phyloP scores from a whole-genome alignment of 306 rosid genomes.

The peach (Prunus persica) region Prunus_persica_NCBIv2 NC_034013.1:9982501-9983000 shows the following conservation, averaged over 20 bases:
- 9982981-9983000: background rate
- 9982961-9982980: background rate
- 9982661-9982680: constrained; percentile 49
- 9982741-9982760: too few relatives aligned
- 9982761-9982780: too few relatives aligned
- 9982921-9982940: background rate
- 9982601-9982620: constrained; percentile 79
- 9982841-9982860: too few relatives aligned
- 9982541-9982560: constrained; percentile 66
- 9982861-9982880: too few relatives aligned
- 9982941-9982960: background rate
- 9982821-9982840: too few relatives aligned
- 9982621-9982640: constrained; percentile 50
- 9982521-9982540: constrained; percentile 83
- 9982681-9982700: constrained; percentile 17
- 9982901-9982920: background rate
- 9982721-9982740: too few relatives aligned
- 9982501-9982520: constrained; percentile 57
- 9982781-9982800: too few relatives aligned
- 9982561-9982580: constrained; percentile 64
- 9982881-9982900: too few relatives aligned
- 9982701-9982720: too few relatives aligned
- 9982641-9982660: constrained; percentile 52
- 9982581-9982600: constrained; percentile 88
- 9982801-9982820: too few relatives aligned